These are phyloP conservation scores for Geotrichum histeridarum DNA, from an alignment of 1,139 yeast genomes.

Conservation along the genomic window DNA sequence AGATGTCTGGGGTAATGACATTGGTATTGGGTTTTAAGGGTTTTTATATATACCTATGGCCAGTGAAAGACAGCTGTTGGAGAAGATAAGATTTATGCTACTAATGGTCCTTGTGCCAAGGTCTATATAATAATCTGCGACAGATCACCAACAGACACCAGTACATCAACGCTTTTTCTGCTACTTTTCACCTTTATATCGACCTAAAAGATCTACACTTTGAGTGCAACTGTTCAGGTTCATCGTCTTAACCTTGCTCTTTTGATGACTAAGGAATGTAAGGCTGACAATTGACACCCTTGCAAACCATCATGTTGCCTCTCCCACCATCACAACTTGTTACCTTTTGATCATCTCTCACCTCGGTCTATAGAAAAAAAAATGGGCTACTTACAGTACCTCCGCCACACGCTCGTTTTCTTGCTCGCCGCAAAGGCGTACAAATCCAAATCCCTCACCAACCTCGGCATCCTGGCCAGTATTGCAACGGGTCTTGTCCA, in stretches of 20 bases:
- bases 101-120: too few species aligned
- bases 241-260: background rate
- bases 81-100: too few species aligned
- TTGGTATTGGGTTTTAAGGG: too few species aligned
- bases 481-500: constrained; percentile 42
- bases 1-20: too few species aligned
- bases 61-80: too few species aligned
- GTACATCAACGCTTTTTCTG: too few species aligned
- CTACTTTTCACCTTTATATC: too few species aligned
- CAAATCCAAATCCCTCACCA: constrained; percentile 39
- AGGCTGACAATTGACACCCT: background rate
- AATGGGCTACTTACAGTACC: background rate
- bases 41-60: too few species aligned
- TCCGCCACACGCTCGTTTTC: constrained; percentile 17
- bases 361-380: background rate
- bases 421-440: constrained; percentile 32
- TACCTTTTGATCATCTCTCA: background rate
- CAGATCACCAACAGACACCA: too few species aligned
- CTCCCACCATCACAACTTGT: background rate
- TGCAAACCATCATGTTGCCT: background rate
- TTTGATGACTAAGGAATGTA: background rate
- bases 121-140: too few species aligned
- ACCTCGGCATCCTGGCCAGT: constrained; percentile 40
- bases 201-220: too few species aligned
- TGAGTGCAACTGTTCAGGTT: too few species aligned